Conservation (phyloP, 2,329 filamentous ascomycete genomes). For the Colletotrichum phormii region DNA sequence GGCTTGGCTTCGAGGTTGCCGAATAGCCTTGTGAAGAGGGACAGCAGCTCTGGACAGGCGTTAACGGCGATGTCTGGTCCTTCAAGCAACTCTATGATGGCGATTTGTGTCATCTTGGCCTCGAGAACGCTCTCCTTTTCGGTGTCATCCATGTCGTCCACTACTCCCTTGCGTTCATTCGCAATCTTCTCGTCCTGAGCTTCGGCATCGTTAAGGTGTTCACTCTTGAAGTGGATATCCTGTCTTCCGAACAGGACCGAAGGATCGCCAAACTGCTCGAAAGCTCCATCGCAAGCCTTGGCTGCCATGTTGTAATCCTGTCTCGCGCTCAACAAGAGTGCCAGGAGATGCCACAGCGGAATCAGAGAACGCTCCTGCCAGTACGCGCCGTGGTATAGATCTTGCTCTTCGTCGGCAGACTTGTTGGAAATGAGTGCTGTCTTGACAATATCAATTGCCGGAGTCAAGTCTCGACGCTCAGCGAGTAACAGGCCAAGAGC, state of each 20-base stretch:
- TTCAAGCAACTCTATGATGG: conserved; percentile 84
- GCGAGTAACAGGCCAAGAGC: conserved; percentile 87
- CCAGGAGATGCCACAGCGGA: conserved; percentile 91
- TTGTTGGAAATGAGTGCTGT: conserved; percentile 75
- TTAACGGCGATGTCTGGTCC: conserved; percentile 89
- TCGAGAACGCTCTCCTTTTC: conserved; percentile 93
- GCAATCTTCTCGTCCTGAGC: conserved; percentile 49
- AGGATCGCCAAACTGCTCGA: conserved; percentile 87
- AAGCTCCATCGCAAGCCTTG: conserved; percentile 87
- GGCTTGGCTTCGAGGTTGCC: conserved; percentile 65
- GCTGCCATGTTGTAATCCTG: conserved; percentile 86
- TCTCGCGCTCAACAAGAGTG: conserved; percentile 85
- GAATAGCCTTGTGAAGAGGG: conserved; percentile 85
- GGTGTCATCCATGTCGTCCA: conserved; percentile 84
- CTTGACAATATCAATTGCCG: conserved; percentile 86
- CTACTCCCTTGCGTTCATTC: conserved; percentile 58
- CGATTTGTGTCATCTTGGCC: conserved; percentile 93
- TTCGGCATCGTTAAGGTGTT: conserved; percentile 69
- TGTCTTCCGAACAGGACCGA: conserved; percentile 75
- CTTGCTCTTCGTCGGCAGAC: conserved; percentile 56
- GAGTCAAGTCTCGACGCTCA: conserved; percentile 83
- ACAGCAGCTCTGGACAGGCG: conserved; percentile 85
- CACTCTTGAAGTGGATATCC: conserved; percentile 69
- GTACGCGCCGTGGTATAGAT: conserved; percentile 59
- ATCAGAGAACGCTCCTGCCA: conserved; percentile 76